Conservation (phyloP, 2,329 filamentous ascomycete genomes). For the Colletotrichum sp. region DNA sequence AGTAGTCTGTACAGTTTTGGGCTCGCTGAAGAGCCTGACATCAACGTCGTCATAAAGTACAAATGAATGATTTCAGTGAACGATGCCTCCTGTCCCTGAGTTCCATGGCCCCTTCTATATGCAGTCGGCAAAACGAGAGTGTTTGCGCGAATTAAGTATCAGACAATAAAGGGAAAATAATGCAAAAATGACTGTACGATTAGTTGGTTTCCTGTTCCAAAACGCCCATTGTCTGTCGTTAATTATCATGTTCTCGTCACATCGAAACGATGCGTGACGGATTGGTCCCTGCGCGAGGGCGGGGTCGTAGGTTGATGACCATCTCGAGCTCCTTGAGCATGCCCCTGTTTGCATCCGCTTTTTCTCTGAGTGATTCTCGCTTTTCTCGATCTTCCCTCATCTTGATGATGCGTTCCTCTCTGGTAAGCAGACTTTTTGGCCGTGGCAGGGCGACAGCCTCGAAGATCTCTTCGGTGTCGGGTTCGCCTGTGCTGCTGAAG, state of each 20-base stretch:
- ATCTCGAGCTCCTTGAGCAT: slow-evolving; percentile 95
- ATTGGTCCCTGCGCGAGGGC: slow-evolving; percentile 40
- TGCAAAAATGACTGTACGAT: slow-evolving; percentile 18
- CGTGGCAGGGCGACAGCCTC: slow-evolving; percentile 83
- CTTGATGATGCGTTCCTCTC: slow-evolving; percentile 86
- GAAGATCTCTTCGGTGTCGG: slow-evolving; percentile 80
- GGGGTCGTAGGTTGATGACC: slow-evolving; percentile 69
- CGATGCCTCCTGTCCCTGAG: neutral
- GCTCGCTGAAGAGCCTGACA: neutral
- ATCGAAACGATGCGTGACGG: slow-evolving; percentile 47
- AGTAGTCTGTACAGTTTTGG: neutral
- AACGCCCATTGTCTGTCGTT: slow-evolving; percentile 17
- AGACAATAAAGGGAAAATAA: neutral
- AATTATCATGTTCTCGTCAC: slow-evolving; percentile 34
- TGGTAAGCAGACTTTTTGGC: slow-evolving; percentile 73
- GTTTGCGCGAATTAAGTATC: neutral
- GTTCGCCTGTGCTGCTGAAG: slow-evolving; percentile 60
- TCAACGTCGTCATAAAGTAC: slow-evolving; percentile 13
- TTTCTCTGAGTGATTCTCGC: slow-evolving; percentile 74
- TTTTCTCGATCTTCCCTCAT: slow-evolving; percentile 86
- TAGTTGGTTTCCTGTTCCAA: neutral
- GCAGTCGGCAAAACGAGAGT: neutral
- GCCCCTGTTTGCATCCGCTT: slow-evolving; percentile 80
- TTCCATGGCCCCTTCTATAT: slow-evolving; percentile 10
- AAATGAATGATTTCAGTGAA: neutral